A percentile compares a stretch with the other conserved stretches of the same genome.
Evolutionary conservation across 148 eudicot species (phyloP).

Genomic region (Bassia scoparia): DNA sequence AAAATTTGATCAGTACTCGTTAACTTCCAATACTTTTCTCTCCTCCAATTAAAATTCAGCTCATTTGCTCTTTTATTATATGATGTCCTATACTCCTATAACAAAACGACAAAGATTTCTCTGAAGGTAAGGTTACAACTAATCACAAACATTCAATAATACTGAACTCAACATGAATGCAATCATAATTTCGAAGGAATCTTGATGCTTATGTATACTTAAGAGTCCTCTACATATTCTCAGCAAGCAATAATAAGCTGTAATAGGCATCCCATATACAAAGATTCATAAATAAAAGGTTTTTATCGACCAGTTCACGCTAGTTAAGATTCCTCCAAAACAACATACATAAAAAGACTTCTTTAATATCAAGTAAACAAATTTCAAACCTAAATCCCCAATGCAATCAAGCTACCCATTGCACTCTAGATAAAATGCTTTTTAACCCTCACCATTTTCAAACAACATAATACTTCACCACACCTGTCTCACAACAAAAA

Average conservation of each 20-base stretch:
- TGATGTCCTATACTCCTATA: too few relatives aligned
- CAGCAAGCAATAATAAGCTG: background rate
- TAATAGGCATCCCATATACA: background rate
- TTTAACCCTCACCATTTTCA: background rate
- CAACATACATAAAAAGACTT: background rate
- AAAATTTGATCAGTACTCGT: too few relatives aligned
- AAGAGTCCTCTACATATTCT: background rate
- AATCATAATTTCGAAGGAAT: background rate
- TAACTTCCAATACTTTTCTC: too few relatives aligned
- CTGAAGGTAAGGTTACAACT: too few relatives aligned
- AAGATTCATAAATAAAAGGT: background rate
- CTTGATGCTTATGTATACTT: background rate
- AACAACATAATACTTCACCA: background rate
- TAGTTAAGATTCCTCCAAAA: background rate
- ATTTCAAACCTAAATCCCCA: background rate
- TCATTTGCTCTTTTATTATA: too few relatives aligned
- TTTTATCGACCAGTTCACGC: background rate
- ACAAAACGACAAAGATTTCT: too few relatives aligned
- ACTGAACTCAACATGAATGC: background rate
- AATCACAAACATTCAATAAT: too few relatives aligned
- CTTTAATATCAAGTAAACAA: background rate
- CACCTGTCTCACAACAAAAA: too few relatives aligned
- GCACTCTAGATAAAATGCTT: too few relatives aligned
- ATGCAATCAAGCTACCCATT: background rate
- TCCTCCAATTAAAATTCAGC: too few relatives aligned